phyloP scores from a whole-genome alignment of 176 grass and related monocot genomes.

The Stipa capillata region DNA sequence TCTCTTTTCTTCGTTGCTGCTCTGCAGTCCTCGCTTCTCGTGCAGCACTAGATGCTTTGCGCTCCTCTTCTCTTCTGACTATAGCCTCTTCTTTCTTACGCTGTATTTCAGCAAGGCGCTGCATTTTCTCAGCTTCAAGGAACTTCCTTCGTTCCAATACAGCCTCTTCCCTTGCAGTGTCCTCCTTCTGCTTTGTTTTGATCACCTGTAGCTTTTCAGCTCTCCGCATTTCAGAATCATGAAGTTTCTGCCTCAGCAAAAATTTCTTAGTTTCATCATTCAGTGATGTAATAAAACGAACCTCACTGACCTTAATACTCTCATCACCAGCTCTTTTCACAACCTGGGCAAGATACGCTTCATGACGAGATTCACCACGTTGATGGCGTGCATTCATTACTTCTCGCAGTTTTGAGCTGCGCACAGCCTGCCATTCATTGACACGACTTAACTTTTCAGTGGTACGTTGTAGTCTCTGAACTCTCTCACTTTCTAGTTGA shows the following conservation, averaged over 20 bases:
- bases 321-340: conserved; percentile 94
- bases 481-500: conserved; percentile 94
- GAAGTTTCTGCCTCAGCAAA: conserved; percentile 89
- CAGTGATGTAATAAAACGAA: conserved; percentile 96
- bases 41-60: conserved; percentile 97
- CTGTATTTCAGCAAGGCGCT: conserved; percentile 91
- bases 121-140: conserved; percentile 98
- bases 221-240: conserved; percentile 89
- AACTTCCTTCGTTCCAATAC: conserved; percentile 87
- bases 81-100: conserved; percentile 99
- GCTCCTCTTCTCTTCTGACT: conserved; percentile 95
- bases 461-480: conserved; percentile 91
- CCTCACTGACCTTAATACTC: conserved; percentile 97
- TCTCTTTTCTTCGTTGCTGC: conserved; percentile 92
- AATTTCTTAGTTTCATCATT: conserved; percentile 98
- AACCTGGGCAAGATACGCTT: conserved; percentile 90
- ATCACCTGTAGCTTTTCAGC: conserved; percentile 98
- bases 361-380: conserved; percentile 86
- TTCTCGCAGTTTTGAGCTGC: conserved; percentile 85
- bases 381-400: conserved; percentile 97
- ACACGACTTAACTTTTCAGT: conserved; percentile 97
- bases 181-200: conserved; percentile 98
- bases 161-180: conserved; percentile 96
- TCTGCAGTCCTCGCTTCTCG: conserved; percentile 80
- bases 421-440: conserved; percentile 91